Conservation (phyloP, 164 flowering plant species). For the Macadamia tetraphylla region DNA sequence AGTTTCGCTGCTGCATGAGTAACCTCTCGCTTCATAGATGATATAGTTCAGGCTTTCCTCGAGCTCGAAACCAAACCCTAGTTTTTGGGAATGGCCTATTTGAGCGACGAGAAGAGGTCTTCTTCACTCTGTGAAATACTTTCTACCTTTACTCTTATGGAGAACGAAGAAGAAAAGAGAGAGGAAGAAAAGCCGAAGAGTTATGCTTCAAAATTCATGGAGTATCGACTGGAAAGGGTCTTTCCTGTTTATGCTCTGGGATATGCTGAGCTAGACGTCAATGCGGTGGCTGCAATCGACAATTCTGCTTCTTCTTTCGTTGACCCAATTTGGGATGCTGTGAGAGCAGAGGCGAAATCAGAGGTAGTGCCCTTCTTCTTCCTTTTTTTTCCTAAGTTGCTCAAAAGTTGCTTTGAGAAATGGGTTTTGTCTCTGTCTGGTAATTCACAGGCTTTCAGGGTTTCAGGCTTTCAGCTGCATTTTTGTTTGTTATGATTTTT, state of each 20-base stretch:
- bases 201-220: slow-evolving; percentile 11
- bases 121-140: slow-evolving; percentile 1
- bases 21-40: background rate
- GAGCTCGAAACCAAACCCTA: slow-evolving; percentile 15
- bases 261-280: slow-evolving; percentile 14
- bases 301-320: slow-evolving; percentile 7
- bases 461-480: too few species aligned
- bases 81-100: slow-evolving; percentile 17
- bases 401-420: too few species aligned
- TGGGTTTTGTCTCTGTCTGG: too few species aligned
- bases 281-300: background rate
- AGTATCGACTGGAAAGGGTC: slow-evolving; percentile 42
- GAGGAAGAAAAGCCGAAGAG: background rate
- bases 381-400: background rate
- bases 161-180: slow-evolving; percentile 1
- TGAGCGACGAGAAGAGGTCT: slow-evolving; percentile 10
- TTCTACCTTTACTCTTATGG: background rate
- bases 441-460: too few species aligned
- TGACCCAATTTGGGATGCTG: slow-evolving; percentile 59
- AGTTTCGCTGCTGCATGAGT: background rate
- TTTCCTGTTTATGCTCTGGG: slow-evolving; percentile 68
- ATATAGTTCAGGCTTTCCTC: slow-evolving; percentile 2
- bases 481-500: too few species aligned
- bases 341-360: slow-evolving; percentile 47
- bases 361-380: slow-evolving; percentile 32